phyloP scores from a whole-genome alignment of 108 stramenopile species.

The Skeletonema marinoi region DNA sequence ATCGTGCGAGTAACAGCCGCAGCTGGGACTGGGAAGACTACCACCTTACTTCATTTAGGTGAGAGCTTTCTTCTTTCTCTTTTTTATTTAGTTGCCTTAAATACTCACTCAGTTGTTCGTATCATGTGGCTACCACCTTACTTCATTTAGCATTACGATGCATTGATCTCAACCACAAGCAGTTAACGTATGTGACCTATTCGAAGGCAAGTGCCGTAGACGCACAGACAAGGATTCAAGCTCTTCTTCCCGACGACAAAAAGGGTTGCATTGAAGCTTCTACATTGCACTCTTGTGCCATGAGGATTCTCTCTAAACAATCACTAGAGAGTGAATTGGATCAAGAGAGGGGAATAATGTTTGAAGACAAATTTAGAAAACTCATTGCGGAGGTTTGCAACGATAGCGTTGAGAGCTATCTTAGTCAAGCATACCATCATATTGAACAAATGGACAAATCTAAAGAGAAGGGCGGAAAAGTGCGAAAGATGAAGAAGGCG shows the following conservation, averaged over 20 bases:
- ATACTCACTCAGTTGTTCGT: too few species aligned
- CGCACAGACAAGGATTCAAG: slow-evolving; percentile 33
- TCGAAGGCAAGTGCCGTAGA: slow-evolving; percentile 35
- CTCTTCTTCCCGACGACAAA: neutral
- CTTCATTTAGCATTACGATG: slow-evolving; percentile 35
- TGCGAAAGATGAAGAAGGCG: neutral
- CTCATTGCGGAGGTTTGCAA: slow-evolving; percentile 9
- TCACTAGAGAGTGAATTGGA: neutral
- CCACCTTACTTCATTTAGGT: slow-evolving; percentile 37
- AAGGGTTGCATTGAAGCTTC: slow-evolving; percentile 15
- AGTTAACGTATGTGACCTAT: slow-evolving; percentile 48
- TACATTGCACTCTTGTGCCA: slow-evolving; percentile 45
- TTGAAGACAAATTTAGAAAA: slow-evolving; percentile 10
- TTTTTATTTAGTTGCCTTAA: too few species aligned
- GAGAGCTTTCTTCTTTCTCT: too few species aligned
- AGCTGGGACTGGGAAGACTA: slow-evolving; percentile 54
- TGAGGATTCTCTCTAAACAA: slow-evolving; percentile 9
- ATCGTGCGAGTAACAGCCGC: slow-evolving; percentile 46
- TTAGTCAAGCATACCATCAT: neutral
- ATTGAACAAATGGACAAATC: neutral
- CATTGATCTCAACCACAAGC: slow-evolving; percentile 28
- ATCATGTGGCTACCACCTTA: slow-evolving; percentile 41
- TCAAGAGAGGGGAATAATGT: slow-evolving; percentile 6
- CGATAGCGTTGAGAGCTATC: slow-evolving; percentile 14
- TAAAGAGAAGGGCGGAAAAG: neutral